Conservation (phyloP, 2,329 filamentous ascomycete genomes). For the Exserohilum rostratum region DNA sequence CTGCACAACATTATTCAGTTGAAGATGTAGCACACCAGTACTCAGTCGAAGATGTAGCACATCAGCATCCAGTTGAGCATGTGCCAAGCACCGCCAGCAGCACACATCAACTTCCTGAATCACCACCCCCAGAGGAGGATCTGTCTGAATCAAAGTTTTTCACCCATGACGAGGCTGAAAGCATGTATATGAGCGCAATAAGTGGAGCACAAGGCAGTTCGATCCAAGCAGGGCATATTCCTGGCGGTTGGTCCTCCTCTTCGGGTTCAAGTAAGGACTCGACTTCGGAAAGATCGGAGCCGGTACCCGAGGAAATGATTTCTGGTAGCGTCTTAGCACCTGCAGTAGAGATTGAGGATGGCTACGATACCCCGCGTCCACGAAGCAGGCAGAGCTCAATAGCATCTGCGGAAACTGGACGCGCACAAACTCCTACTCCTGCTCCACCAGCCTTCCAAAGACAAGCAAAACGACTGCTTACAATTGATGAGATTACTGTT, state of each 20-base stretch:
- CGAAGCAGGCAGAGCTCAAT: conserved; percentile 37
- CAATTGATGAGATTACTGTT: conserved; percentile 46
- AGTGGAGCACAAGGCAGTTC: conserved; percentile 48
- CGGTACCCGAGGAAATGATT: conserved; percentile 39
- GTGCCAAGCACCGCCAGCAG: conserved; percentile 4
- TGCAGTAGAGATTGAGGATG: conserved; percentile 40
- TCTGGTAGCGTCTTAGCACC: conserved; percentile 40
- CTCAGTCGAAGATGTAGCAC: conserved; percentile 18
- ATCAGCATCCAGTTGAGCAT: conserved; percentile 19
- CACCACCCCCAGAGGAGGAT: conserved; percentile 24
- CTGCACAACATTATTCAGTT: conserved; percentile 17
- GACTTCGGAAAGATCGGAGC: conserved; percentile 32
- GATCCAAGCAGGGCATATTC: conserved; percentile 37
- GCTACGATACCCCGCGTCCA: conserved; percentile 50
- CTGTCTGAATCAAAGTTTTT: conserved; percentile 67
- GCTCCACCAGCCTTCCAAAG: conserved; percentile 11
- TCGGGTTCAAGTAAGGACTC: conserved; percentile 41
- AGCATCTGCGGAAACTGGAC: conserved; percentile 19
- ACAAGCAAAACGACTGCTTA: conserved; percentile 42
- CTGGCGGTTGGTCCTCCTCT: conserved; percentile 52
- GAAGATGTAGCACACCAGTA: conserved; percentile 21
- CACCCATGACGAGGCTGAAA: conserved; percentile 80
- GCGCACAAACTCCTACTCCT: conserved; percentile 4
- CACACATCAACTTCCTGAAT: conserved; percentile 7
- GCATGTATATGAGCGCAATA: conserved; percentile 81